Base-by-base conservation (phyloP, 805 yeast genomes). In the Ogataea pignaliae region DNA sequence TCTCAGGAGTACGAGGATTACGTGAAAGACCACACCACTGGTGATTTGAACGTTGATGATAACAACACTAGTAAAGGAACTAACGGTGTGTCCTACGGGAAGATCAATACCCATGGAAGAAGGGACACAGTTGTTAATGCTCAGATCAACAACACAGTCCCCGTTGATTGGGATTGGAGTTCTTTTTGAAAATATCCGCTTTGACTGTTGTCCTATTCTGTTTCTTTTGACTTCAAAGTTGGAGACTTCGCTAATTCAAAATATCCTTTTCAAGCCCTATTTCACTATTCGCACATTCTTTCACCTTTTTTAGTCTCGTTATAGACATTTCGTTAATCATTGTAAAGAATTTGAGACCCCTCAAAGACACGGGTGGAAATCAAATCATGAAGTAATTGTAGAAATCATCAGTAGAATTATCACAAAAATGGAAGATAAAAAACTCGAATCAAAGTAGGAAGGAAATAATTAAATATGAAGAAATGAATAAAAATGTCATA, bases 161-260 rank as follows among this genome's bases (percentile, higher is more conserved):
- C 69, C 6, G 64, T 61, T 4, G 70, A 66, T 43, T 66, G 70
- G 70, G 65, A 66, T 42, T 66, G 71, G 71, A 63, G 69, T 41
- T 65, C 70, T 0, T 66, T 66, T 39, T 66, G 45, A 51, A 21
- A 15, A 29, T 29, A 12, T n/a, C n/a, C n/a, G n/a, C n/a, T n/a
- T n/a, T 21, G 4, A 21, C 26, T 21, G 4, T 21, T 21, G 26
- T 7, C 26, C 7, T 21, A 21, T 21, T 21, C 26, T 21, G 26
- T 21, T 21, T 21, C 26, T 21, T 12, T 33, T 13, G 10, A 16
- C 32, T 18, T 15, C n/a, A 28, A n/a, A n/a, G n/a, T n/a, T n/a
- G n/a, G n/a, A n/a, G n/a, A n/a, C n/a, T n/a, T n/a, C n/a, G n/a
- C n/a, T n/a, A n/a, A n/a, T n/a, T n/a, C n/a, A n/a, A n/a, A n/a